Conservation (phyloP, 2,329 filamentous ascomycete species). For the Beauveria scarabaeidicola region DNA sequence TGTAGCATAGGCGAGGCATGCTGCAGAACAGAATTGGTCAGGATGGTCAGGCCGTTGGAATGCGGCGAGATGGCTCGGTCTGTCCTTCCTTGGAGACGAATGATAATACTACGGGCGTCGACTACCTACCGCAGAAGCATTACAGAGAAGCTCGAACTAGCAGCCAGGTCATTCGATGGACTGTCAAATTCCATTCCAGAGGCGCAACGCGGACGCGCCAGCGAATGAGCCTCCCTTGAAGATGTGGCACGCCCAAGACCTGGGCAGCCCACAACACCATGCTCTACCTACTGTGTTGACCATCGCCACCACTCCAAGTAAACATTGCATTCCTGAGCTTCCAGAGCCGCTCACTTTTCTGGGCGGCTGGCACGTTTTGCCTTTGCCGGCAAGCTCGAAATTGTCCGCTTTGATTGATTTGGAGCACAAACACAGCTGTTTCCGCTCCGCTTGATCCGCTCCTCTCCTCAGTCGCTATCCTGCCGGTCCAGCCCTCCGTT, state of each 20-base stretch:
- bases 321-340: conserved; percentile 15
- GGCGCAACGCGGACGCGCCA: not conserved
- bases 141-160: not conserved
- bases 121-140: conserved; percentile 4
- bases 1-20: conserved; percentile 5
- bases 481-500: not conserved
- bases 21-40: not conserved
- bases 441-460: not conserved
- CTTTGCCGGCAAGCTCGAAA: not conserved
- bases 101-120: not conserved
- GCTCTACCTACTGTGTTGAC: conserved; percentile 11
- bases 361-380: conserved; percentile 11
- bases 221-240: conserved; percentile 8
- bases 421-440: not conserved
- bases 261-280: conserved; percentile 1
- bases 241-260: not conserved
- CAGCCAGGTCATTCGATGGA: not conserved
- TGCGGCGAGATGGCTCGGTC: conserved; percentile 18
- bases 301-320: conserved; percentile 10
- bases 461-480: conserved; percentile 3
- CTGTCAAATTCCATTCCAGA: conserved; percentile 9
- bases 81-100: conserved; percentile 5
- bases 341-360: conserved; percentile 10
- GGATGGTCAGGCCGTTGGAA: conserved; percentile 18
- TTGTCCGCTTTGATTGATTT: not conserved